Percentiles rank a stretch among this genome's conserved stretches.
phyloP scores from a whole-genome alignment of 257 asterid genomes.

The Przewalskia tangutica region DNA sequence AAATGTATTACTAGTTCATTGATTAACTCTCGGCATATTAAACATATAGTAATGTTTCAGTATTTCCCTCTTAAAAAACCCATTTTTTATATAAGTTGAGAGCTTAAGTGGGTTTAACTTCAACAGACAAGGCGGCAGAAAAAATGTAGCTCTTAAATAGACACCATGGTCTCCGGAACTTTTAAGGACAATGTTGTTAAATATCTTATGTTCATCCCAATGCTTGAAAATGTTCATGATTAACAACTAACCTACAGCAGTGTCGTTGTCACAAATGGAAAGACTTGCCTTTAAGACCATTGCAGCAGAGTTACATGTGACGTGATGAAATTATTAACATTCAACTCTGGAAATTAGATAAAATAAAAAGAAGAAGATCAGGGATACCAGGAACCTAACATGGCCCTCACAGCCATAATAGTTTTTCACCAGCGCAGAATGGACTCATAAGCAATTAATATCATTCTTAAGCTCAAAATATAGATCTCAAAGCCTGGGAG shows the following conservation, averaged over 20 bases:
- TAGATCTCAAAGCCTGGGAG: neutral
- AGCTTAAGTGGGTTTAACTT: slow-evolving; percentile 1
- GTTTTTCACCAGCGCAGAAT: neutral
- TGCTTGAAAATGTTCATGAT: neutral
- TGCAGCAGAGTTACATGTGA: neutral
- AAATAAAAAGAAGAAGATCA: neutral
- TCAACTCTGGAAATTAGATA: neutral
- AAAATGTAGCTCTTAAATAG: neutral
- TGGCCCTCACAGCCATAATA: neutral
- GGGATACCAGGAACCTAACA: neutral
- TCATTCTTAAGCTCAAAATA: neutral
- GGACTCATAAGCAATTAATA: neutral
- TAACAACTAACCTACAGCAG: neutral
- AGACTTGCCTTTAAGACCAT: neutral
- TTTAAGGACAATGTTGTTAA: neutral
- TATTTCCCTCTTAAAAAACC: neutral
- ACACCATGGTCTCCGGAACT: neutral
- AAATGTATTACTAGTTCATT: neutral
- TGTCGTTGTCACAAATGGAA: neutral
- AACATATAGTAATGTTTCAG: neutral
- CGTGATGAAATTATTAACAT: neutral
- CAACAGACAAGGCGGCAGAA: neutral
- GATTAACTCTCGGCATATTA: neutral
- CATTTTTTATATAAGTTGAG: neutral
- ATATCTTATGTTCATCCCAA: neutral